Evolutionary conservation across 257 asterid species (phyloP).

Genomic region (Solanum sejunctum): DNA sequence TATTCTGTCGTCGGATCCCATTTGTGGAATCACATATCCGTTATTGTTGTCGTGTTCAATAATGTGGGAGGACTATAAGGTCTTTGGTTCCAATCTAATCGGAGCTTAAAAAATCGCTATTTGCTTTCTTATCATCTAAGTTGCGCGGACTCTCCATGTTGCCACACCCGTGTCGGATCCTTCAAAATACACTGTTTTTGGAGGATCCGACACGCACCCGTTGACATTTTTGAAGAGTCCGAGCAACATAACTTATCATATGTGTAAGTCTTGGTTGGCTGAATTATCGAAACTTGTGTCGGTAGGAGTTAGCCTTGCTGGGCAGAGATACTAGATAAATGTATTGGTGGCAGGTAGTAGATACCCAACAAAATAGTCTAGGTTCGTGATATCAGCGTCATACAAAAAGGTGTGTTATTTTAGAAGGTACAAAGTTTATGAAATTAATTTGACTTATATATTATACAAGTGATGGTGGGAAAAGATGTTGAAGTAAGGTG

Average conservation of each 20-base stretch:
- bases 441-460: background rate
- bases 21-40: background rate
- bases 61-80: background rate
- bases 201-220: too few relatives aligned
- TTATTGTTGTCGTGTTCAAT: background rate
- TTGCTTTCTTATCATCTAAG: background rate
- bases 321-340: background rate
- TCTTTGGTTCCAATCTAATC: background rate
- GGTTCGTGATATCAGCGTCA: background rate
- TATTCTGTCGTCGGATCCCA: background rate
- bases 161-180: too few relatives aligned
- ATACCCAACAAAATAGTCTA: background rate
- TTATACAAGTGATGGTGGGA: background rate
- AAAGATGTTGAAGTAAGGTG: background rate
- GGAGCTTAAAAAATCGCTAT: background rate
- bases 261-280: too few relatives aligned
- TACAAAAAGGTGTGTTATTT: background rate
- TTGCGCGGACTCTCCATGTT: too few relatives aligned
- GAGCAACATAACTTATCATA: background rate
- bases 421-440: background rate
- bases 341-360: background rate
- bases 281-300: background rate
- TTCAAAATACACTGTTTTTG: too few relatives aligned
- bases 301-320: background rate
- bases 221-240: too few relatives aligned